Evolutionary conservation across 164 flowering plant genomes (phyloP), one percentile per base, ranked within the genome.

Genomic region (Umbellularia californica): DNA sequence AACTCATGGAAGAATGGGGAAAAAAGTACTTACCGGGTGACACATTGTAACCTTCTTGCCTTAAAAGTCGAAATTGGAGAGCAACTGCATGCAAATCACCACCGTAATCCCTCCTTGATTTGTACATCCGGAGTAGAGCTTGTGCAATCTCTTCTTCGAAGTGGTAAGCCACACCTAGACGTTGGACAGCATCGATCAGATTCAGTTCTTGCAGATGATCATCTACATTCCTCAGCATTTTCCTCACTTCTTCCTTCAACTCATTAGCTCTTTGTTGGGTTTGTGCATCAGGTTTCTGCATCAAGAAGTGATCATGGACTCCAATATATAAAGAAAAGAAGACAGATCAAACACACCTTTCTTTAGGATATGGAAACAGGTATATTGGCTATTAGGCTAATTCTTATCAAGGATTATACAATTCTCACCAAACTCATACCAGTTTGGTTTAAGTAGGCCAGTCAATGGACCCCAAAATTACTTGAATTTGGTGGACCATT

Each of bases 31-130:
- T 52, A 75, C 77, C 67, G 10, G 55, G 33, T 2, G 72, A 69
- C n/a, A 69, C 58, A 4, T 69, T 68, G 30, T 75, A 69, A 1
- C 77, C 77, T 33, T 69, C 50, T 68, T 75, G 77, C 58, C 77
- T 75, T n/a, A 68, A 50, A 2, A 69, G 67, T 30, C 77, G 67
- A 41, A 75, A 75, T 13, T 27, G 17, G 68, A 75, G 72, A 23
- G 77, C 58, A 2, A 75, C 41, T 5, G 22, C 27, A 58, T 68
- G 68, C 13, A 75, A 47, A 69, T 75, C 65, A 52, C 30, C 65
- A 11, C 17, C 13, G 13, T 33, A 3, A 3, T 50, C 50, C n/a
- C 13, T 51, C 10, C 2, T 15, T 2, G 58, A 13, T 2, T 68
- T 14, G 22, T 51, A 27, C 24, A 75, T 55, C 23, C 3, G 12